A percentile compares a stretch with the other conserved stretches of the same genome.
phyloP scores from a whole-genome alignment of 2,329 filamentous ascomycete species.

The Arthroderma sp. region DNA sequence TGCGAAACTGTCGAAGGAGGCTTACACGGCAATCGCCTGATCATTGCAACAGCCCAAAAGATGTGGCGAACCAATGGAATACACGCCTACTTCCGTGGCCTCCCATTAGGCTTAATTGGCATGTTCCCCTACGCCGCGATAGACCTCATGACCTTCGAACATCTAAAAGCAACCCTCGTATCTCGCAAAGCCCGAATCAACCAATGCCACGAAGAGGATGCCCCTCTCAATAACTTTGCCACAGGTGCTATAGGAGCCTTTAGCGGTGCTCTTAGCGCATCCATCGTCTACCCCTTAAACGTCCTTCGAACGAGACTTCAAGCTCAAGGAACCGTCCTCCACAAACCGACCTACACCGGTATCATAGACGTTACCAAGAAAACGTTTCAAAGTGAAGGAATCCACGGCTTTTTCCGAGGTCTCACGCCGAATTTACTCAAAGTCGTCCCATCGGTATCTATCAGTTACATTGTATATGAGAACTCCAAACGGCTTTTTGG shows the following conservation, averaged over 20 bases:
- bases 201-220: conserved; percentile 70
- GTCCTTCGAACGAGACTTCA: conserved; percentile 83
- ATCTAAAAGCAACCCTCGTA: conserved; percentile 65
- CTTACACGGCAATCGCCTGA: conserved; percentile 66
- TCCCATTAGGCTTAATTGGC: conserved; percentile 85
- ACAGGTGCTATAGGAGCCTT: conserved; percentile 83
- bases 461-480: conserved; percentile 88
- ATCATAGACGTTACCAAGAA: conserved; percentile 78
- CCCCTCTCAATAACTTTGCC: conserved; percentile 63
- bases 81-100: conserved; percentile 71
- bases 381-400: conserved; percentile 70
- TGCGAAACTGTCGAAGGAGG: conserved; percentile 85
- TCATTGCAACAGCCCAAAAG: conserved; percentile 68
- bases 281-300: conserved; percentile 90
- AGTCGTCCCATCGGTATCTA: conserved; percentile 88
- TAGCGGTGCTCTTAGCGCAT: conserved; percentile 82
- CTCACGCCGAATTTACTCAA: conserved; percentile 91
- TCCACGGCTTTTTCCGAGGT: conserved; percentile 82
- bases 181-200: conserved; percentile 54
- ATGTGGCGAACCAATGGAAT: conserved; percentile 71
- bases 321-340: conserved; percentile 85
- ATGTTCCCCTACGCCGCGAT: conserved; percentile 98
- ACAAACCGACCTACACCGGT: conserved; percentile 78
- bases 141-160: conserved; percentile 89
- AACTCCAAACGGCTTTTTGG: conserved; percentile 65